phyloP scores from a whole-genome alignment of 225 moss, liverwort and hornwort genomes.

The Pseudoscleropodium purum region DNA sequence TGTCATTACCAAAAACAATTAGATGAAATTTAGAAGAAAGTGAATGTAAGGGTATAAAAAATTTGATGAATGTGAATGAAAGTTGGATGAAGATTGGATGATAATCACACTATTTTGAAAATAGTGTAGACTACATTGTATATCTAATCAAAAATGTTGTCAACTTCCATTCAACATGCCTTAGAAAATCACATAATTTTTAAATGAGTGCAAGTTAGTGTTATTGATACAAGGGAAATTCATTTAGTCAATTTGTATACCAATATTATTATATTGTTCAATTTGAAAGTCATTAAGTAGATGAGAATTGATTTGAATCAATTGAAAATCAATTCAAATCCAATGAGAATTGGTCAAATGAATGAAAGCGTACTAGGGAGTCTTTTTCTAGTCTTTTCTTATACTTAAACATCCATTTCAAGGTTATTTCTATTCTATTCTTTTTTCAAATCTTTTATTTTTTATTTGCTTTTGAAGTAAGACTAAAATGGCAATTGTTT shows the following conservation, averaged over 20 bases:
- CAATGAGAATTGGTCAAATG: neutral
- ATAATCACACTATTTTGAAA: neutral
- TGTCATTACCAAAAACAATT: neutral
- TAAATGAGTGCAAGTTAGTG: neutral
- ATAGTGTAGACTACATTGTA: neutral
- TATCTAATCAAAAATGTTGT: neutral
- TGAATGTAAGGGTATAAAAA: neutral
- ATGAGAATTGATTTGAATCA: neutral
- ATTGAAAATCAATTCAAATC: neutral
- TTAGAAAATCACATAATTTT: neutral
- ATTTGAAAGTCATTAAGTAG: neutral
- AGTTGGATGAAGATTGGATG: neutral
- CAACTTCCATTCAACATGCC: neutral
- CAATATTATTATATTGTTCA: neutral
- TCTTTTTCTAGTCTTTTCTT: neutral
- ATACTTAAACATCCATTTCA: neutral
- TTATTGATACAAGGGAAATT: fast-evolving
- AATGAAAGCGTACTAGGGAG: neutral
- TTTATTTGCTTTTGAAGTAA: neutral
- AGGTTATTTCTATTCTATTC: too few relatives aligned
- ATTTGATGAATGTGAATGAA: neutral
- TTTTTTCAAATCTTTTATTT: too few relatives aligned
- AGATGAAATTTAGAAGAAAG: neutral
- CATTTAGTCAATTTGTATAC: neutral
- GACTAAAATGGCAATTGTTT: neutral